A percentile compares a stretch with the other conserved stretches of the same genome.
phyloP scores from a whole-genome alignment of 257 asterid species.

The Nicotiana noctiflora region DNA sequence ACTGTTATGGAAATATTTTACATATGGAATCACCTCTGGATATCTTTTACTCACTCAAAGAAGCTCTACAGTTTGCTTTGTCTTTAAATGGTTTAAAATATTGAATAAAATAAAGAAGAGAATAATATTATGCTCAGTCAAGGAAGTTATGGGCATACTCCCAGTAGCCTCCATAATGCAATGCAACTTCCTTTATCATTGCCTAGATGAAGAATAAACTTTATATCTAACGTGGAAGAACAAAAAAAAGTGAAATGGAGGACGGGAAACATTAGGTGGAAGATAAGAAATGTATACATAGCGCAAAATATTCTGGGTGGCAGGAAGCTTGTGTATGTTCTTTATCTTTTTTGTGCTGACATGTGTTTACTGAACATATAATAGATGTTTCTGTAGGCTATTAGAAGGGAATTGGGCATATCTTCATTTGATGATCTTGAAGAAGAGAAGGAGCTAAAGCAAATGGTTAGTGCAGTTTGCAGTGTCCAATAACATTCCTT shows the following conservation, averaged over 20 bases:
- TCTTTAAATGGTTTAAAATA: not conserved
- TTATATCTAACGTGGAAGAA: not conserved
- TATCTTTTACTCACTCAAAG: not conserved
- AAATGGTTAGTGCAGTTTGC: slow-evolving; percentile 52
- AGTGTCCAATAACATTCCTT: not conserved
- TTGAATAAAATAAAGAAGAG: no score
- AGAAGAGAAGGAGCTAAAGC: slow-evolving; percentile 83
- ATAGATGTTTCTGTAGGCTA: slow-evolving; percentile 35
- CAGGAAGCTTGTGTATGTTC: not conserved
- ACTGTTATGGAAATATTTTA: not conserved
- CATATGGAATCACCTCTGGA: not conserved
- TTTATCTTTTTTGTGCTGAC: not conserved
- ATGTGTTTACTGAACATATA: not conserved
- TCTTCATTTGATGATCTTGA: slow-evolving; percentile 68
- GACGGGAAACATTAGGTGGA: not conserved
- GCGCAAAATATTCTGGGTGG: not conserved
- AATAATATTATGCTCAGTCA: no score
- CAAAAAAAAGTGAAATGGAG: not conserved
- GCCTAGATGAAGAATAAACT: not conserved
- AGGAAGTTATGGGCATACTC: not conserved
- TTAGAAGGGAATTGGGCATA: slow-evolving; percentile 75
- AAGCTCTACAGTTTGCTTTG: not conserved
- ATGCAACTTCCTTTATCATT: not conserved
- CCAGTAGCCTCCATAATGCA: not conserved
- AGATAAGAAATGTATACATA: not conserved